Conservation (phyloP, 108 stramenopile species). For the Skeletonema costatum region DNA sequence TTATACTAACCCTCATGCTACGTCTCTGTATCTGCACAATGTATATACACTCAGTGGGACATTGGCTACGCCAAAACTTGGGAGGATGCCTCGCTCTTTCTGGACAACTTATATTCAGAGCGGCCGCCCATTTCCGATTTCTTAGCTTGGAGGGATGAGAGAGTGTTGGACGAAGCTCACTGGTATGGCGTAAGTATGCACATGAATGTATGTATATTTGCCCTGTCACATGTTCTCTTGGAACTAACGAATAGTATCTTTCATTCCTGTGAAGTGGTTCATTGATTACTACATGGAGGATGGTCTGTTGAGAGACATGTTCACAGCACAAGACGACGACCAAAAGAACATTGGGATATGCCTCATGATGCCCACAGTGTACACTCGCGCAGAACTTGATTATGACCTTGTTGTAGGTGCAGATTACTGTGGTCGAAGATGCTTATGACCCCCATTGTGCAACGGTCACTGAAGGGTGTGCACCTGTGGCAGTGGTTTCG, state of each 20-base stretch:
- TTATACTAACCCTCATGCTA: not conserved
- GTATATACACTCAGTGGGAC: not conserved
- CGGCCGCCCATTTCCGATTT: constrained; percentile 22
- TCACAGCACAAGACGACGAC: constrained; percentile 46
- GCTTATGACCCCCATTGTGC: constrained; percentile 47
- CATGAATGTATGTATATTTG: too few relatives aligned
- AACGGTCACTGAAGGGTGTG: constrained; percentile 31
- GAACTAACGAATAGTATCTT: too few relatives aligned
- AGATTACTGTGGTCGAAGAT: constrained; percentile 17
- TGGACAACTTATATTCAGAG: constrained; percentile 18
- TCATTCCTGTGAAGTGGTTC: constrained; percentile 19
- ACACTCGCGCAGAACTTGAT: constrained; percentile 22
- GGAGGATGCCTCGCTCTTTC: constrained; percentile 23
- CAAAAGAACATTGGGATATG: constrained; percentile 37
- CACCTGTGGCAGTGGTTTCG: constrained; percentile 41
- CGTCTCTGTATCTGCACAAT: not conserved
- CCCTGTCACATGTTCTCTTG: too few relatives aligned
- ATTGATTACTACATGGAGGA: constrained; percentile 49
- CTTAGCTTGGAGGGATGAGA: constrained; percentile 27
- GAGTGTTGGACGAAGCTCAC: constrained; percentile 31
- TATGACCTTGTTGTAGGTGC: constrained; percentile 30
- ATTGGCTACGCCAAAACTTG: constrained; percentile 27
- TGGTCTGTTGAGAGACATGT: constrained; percentile 31
- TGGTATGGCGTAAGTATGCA: constrained; percentile 30
- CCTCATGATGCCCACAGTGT: constrained; percentile 33